Evolutionary conservation across 257 asterid species (phyloP), one percentile per base, ranked within the genome.

Genomic region (Plantago ovata): DNA sequence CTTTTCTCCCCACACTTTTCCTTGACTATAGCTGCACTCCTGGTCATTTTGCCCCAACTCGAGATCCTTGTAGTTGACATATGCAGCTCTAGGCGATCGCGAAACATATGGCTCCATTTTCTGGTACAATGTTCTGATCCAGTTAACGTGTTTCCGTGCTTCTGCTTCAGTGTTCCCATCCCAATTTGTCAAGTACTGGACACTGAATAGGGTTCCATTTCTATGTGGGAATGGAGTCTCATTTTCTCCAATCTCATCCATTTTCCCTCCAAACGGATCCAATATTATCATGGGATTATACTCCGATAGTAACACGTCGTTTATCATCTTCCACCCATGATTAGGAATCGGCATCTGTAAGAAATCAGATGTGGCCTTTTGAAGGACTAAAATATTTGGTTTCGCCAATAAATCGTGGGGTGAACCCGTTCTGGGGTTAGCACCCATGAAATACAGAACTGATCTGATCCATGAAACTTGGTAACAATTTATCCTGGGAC

Each of bases 1-100:
- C 69, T 64, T 69, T 21, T 73, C 79, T 1, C 67, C 75, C 75
- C 79, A 69, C 2, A 69, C 40, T 64, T 50, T 69, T 18, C 60
- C 69, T 11, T 23, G 38, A 6, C 22, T 28, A 4, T 64, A 73
- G 72, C 72, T 65, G 36, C 16, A 72, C 20, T 67, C 43, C 2
- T 45, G 9, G 16, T 69, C 63, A 44, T 74, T 74, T 6, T 38
- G 32, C 18, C 79, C 76, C 55, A 69, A 16, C 18, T 61, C 76
- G 13, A 74, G 68, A 64, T 70, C 71, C 38, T 47, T 70, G 58
- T 70, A 64, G 20, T 70, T 70, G 21, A 65, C 7, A 40, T 69
- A 74, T 8, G 67, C 68, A 41, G 68, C 46, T 58, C 79, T 61
- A 0, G 70, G 73, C 7, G 58, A 66, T 24, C n/a, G 58, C 10